phyloP scores from a whole-genome alignment of 1,284 basidiomycete species.

The Ceratobasidium sp. region DNA sequence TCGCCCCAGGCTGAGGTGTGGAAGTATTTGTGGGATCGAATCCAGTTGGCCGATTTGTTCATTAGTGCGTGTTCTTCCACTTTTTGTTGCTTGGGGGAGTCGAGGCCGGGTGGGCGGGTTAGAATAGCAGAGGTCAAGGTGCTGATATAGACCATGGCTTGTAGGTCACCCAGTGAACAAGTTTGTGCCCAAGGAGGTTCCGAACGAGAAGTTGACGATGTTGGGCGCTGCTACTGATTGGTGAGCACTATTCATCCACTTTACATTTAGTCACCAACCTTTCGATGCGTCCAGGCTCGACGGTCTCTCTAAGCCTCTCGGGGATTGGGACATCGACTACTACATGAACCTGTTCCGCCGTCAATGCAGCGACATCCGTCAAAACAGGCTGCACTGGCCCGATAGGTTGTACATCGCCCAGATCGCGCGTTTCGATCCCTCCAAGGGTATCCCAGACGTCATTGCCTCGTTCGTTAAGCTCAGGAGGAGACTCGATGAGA shows the following conservation, averaged over 20 bases:
- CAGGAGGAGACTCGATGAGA: constrained; percentile 67
- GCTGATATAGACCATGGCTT: constrained; percentile 21
- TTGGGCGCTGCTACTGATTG: constrained; percentile 84
- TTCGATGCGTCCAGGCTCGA: constrained; percentile 69
- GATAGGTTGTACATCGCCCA: constrained; percentile 83
- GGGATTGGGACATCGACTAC: constrained; percentile 76
- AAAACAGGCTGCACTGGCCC: constrained; percentile 81
- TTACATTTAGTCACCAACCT: constrained; percentile 15
- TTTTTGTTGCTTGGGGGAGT: no score
- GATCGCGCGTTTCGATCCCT: constrained; percentile 83
- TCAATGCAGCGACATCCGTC: constrained; percentile 78
- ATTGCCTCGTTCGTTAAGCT: constrained; percentile 84
- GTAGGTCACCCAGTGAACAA: constrained; percentile 84
- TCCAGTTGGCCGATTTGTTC: constrained; percentile 84
- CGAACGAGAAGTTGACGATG: constrained; percentile 72
- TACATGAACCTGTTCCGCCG: constrained; percentile 86
- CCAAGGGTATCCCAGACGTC: constrained; percentile 80
- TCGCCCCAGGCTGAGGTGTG: constrained; percentile 88
- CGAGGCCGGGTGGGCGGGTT: no score
- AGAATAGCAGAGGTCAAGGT: neutral
- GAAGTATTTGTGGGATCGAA: constrained; percentile 90
- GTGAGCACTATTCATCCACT: constrained; percentile 56
- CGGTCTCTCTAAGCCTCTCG: constrained; percentile 85
- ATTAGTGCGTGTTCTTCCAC: constrained; percentile 64
- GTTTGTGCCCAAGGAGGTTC: constrained; percentile 86